Evolutionary conservation across 1,139 yeast species (phyloP), one percentile per base, ranked within the genome.

Genomic region (Kodamaea ohmeri): DNA sequence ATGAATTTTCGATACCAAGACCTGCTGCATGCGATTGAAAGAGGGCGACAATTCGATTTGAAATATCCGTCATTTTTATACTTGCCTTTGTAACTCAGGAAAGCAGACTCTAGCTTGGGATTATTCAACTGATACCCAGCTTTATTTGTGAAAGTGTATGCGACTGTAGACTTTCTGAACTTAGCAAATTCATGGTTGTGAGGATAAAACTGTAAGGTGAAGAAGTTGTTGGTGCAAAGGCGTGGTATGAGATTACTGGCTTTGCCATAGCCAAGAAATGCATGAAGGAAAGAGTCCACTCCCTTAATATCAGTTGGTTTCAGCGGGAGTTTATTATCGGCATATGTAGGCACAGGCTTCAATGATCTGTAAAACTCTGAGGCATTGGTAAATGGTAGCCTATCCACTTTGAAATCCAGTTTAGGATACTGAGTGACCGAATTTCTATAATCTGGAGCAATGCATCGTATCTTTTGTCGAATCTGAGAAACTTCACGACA

Each of bases 101-200:
- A 43, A 2, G 46, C 50, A 3, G 45, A 44, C 24, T 55, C 64
- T 20, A 68, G 50, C 1, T 12, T 35, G 1, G 41, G 25, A 42
- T 58, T 56, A 40, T 70, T 70, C 31, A 67, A 48, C 17, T 51
- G 51, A 37, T 39, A 56, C 3, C 67, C 58, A 4, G 63, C 60
- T 18, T 42, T 44, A 41, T 64, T 63, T 28, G 65, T 58, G 45
- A 63, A 62, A 4, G 62, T 60, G 38, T 64, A 61, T 9, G 76
- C 67, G 25, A 70, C 50, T 38, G 61, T 67, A 3, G 75, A 67
- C 43, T 69, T 70, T 29, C 75, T 51, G 28, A 53, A 56, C 27
- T 36, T 25, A 3, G 63, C 49, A 3, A 67, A 27, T 22, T 49
- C 48, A 44, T 67, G 73, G 12, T 34, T 31, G 1, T 39, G 40